Evolutionary conservation across 2,329 filamentous ascomycete genomes (phyloP).

Genomic region (Venturia nashicola): DNA sequence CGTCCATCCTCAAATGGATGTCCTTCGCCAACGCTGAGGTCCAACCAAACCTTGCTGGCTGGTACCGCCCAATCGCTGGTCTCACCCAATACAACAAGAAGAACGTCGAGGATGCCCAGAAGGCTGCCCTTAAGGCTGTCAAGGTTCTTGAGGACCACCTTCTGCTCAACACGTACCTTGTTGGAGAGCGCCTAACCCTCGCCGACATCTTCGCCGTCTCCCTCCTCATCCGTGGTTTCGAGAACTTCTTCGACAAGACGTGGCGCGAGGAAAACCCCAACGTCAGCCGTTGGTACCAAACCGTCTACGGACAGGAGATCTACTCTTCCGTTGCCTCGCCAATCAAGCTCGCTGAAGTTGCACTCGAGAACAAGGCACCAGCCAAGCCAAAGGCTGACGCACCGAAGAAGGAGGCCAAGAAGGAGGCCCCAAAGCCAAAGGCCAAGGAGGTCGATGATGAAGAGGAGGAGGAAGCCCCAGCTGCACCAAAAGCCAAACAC

Average conservation of each 20-base stretch:
- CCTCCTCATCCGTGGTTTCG: slow-evolving; percentile 76
- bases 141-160: slow-evolving; percentile 76
- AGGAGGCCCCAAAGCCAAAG: slow-evolving; percentile 37
- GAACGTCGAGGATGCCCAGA: slow-evolving; percentile 68
- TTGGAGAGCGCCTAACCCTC: slow-evolving; percentile 93
- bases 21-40: slow-evolving; percentile 91
- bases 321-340: slow-evolving; percentile 65
- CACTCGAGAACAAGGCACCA: slow-evolving; percentile 60
- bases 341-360: slow-evolving; percentile 69
- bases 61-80: slow-evolving; percentile 81
- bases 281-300: slow-evolving; percentile 87
- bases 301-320: slow-evolving; percentile 83
- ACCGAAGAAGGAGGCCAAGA: slow-evolving; percentile 42
- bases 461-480: slow-evolving; percentile 46
- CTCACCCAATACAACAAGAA: slow-evolving; percentile 94
- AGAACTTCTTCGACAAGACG: slow-evolving; percentile 86
- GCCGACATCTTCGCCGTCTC: slow-evolving; percentile 79
- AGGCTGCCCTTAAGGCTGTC: slow-evolving; percentile 56
- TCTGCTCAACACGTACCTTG: slow-evolving; percentile 86
- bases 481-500: slow-evolving; percentile 88
- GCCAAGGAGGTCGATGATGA: slow-evolving; percentile 44
- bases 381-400: slow-evolving; percentile 67
- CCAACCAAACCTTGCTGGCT: slow-evolving; percentile 58
- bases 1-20: slow-evolving; percentile 96
- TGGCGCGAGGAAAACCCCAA: slow-evolving; percentile 78